Evolutionary conservation across 202 grass and related monocot genomes (phyloP).

Genomic region (Carex arenaria): DNA sequence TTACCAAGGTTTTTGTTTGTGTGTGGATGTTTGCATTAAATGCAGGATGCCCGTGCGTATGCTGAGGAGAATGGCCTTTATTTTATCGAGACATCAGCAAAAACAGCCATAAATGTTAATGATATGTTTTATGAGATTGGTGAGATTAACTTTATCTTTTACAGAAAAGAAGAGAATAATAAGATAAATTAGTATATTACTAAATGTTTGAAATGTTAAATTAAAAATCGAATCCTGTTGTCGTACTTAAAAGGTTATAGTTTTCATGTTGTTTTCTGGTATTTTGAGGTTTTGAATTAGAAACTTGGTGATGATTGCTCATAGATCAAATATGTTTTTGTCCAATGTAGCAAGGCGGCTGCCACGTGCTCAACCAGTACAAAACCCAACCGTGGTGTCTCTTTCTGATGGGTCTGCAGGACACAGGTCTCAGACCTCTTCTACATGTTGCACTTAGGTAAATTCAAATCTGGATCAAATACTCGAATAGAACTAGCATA

Average conservation of each 20-base stretch:
- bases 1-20: constrained; percentile 20
- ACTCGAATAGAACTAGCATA: neutral
- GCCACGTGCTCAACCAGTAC: constrained; percentile 52
- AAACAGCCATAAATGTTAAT: constrained; percentile 79
- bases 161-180: neutral
- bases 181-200: constrained; percentile 1
- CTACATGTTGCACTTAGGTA: constrained; percentile 27
- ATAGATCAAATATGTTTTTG: neutral
- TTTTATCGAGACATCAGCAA: constrained; percentile 82
- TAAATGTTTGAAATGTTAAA: constrained; percentile 8
- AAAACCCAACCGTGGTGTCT: constrained; percentile 44
- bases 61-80: constrained; percentile 72
- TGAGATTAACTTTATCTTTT: constrained; percentile 31
- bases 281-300: neutral
- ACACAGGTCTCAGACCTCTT: constrained; percentile 10
- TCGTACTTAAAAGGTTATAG: neutral
- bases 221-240: neutral
- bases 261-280: neutral
- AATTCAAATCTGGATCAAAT: neutral
- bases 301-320: neutral
- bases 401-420: constrained; percentile 7
- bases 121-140: constrained; percentile 83
- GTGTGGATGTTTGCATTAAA: neutral
- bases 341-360: constrained; percentile 68
- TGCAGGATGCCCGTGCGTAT: constrained; percentile 73